Conservation (phyloP, 1,284 basidiomycete species). For the Ceratobasidium sp. region DNA sequence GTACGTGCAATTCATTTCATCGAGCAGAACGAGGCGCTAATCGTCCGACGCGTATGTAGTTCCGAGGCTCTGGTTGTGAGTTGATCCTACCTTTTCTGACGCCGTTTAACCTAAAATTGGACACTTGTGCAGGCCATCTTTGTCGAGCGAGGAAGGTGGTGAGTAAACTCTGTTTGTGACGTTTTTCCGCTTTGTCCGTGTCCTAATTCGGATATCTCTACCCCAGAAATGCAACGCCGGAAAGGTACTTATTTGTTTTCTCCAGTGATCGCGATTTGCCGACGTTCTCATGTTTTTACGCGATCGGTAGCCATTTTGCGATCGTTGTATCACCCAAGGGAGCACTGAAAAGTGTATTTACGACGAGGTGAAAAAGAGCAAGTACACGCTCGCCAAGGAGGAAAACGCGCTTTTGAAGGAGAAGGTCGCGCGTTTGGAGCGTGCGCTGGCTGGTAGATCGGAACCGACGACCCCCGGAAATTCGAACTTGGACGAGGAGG, state of each 20-base stretch:
- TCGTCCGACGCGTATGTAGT: constrained; percentile 11
- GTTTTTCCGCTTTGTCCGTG: constrained; percentile 2
- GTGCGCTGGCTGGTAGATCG: neutral
- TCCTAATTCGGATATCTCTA: constrained; percentile 5
- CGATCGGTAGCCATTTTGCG: constrained; percentile 24
- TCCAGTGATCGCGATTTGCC: neutral
- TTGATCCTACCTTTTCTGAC: neutral
- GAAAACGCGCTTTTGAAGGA: constrained; percentile 29
- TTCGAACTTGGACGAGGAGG: neutral
- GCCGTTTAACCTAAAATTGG: constrained; percentile 11
- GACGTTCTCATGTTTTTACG: neutral
- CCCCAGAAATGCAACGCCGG: constrained; percentile 39
- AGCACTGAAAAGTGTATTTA: constrained; percentile 31
- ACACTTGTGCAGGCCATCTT: constrained; percentile 24
- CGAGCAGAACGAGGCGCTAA: constrained; percentile 16
- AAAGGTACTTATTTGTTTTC: constrained; percentile 9
- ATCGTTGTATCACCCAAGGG: constrained; percentile 12
- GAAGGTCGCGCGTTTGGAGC: constrained; percentile 19
- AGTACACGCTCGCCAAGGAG: constrained; percentile 34
- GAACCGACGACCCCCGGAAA: neutral
- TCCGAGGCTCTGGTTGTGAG: constrained; percentile 43
- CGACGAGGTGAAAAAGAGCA: constrained; percentile 33
- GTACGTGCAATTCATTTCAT: constrained; percentile 22
- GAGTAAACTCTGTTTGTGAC: neutral
- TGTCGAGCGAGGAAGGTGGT: constrained; percentile 39